Evolutionary conservation across 2,329 filamentous ascomycete species (phyloP), one percentile per base, ranked within the genome.

Genomic region (Ophiocordyceps unilateralis): DNA sequence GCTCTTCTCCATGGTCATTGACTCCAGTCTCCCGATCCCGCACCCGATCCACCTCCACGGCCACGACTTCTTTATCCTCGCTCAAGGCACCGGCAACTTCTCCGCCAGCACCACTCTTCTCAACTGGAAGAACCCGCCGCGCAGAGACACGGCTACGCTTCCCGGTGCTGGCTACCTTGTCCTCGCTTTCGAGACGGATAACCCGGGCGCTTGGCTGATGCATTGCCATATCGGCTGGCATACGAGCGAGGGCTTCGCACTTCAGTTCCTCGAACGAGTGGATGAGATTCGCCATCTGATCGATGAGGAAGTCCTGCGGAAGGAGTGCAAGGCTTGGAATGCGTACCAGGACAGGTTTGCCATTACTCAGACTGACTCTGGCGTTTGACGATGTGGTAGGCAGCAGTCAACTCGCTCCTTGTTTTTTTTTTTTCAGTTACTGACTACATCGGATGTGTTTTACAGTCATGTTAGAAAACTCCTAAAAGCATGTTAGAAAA

Each of bases 171-270:
- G 69, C 0, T 66, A 66, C 52, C 43, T 71, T 4, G 64, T 70
- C n/a, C 57, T 74, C 43, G 69, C 66, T 2, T 68, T 70, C 47
- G 55, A 67, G 49, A 61, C 63, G 0, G 59, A 65, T 44, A 74
- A 73, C 52, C 66, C 69, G 1, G 69, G 69, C 0, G 55, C 58
- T 0, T 71, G 68, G 68, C 52, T 68, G 1, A 62, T 70, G 49
- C 68, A 70, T 50, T 72, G 68, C 50, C 68, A 71, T 49, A 66
- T 69, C 20, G 59, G 59, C 24, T 70, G 65, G 63, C 69, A 72
- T 53, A 32, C 41, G n/a, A 40, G 37, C 32, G 44, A 46, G 8
- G 47, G 47, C 1, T 32, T 48, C 23, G 45, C 45, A 2, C 44
- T 48, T 34, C 44, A 44, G 19, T 21, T 49, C 4, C 36, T 49